Evolutionary conservation across 441 rosid species (phyloP).

Genomic region (Erysimum cheiri): DNA sequence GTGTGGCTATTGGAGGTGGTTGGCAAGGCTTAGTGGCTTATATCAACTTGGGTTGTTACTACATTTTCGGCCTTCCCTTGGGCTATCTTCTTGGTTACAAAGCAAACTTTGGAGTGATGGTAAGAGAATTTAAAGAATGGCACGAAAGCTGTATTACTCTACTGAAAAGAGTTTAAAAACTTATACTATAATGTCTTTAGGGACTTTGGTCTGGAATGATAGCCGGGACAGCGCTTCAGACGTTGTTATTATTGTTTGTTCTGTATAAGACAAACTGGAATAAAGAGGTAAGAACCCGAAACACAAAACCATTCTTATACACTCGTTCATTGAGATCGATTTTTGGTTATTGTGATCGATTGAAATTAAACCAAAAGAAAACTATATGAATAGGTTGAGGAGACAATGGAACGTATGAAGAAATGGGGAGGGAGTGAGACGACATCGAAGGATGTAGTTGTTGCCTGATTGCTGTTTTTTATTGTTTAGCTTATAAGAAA

Average conservation of each 20-base stretch:
- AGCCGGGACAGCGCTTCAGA: constrained; percentile 71
- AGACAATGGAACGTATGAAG: constrained; percentile 66
- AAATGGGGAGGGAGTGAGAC: constrained; percentile 70
- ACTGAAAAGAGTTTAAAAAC: not conserved
- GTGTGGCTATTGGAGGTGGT: constrained; percentile 90
- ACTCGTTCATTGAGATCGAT: not conserved
- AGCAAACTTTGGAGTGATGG: constrained; percentile 72
- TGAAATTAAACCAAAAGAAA: not conserved
- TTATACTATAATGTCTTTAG: constrained; percentile 38
- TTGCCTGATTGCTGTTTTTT: constrained; percentile 25
- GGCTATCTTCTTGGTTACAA: constrained; percentile 73
- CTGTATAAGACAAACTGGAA: constrained; percentile 83
- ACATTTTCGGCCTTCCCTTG: constrained; percentile 75
- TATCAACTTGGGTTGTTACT: constrained; percentile 74
- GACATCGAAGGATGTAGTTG: constrained; percentile 17
- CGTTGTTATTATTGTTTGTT: constrained; percentile 59
- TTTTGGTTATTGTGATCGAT: constrained; percentile 1
- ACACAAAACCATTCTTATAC: not conserved
- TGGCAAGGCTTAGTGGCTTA: constrained; percentile 91
- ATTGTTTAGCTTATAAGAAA: constrained; percentile 2
- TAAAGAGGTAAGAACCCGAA: constrained; percentile 60
- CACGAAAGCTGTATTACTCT: not conserved
- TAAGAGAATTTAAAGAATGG: constrained; percentile 34
- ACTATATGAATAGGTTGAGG: constrained; percentile 58
- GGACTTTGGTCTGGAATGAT: constrained; percentile 92